A percentile compares a stretch with the other conserved stretches of the same genome.
phyloP scores from a whole-genome alignment of 192 early-diverging fungal species.

The Podila horticola region DNA sequence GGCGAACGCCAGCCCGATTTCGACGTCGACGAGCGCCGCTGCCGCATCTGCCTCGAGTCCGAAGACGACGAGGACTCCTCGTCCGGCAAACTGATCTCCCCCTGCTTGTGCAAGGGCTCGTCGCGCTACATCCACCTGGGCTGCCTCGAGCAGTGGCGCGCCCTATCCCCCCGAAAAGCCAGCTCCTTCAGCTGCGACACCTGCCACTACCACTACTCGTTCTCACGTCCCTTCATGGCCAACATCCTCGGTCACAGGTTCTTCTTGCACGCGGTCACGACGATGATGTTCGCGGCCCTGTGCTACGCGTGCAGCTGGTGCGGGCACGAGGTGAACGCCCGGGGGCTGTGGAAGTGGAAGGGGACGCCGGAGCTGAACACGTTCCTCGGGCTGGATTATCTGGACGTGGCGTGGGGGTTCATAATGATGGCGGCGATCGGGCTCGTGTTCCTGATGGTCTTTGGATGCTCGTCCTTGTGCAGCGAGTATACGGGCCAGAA shows the following conservation, averaged over 20 bases:
- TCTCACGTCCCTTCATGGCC: constrained; percentile 22
- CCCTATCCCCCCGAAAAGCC: constrained; percentile 8
- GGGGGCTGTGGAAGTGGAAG: neutral
- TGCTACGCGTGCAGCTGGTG: constrained; percentile 2
- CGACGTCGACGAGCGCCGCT: constrained; percentile 15
- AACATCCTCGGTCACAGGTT: constrained; percentile 10
- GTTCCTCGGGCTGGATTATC: constrained; percentile 21
- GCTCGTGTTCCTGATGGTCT: constrained; percentile 6
- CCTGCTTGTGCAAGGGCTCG: constrained; percentile 41
- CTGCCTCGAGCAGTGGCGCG: constrained; percentile 38
- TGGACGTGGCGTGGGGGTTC: constrained; percentile 12
- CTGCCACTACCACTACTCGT: constrained; percentile 43
- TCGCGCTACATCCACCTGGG: constrained; percentile 34
- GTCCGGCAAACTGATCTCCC: constrained; percentile 25
- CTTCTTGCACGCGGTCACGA: constrained; percentile 16
- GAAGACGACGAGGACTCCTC: constrained; percentile 16
- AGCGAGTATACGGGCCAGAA: neutral
- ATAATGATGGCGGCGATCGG: constrained; percentile 7
- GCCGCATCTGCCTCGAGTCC: constrained; percentile 44
- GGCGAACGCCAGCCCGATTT: neutral
- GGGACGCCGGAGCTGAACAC: neutral
- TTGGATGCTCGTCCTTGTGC: neutral
- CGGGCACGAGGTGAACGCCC: constrained; percentile 6
- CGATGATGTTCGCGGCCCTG: neutral
- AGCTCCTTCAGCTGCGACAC: constrained; percentile 27